A percentile compares a stretch with the other conserved stretches of the same genome.
Evolutionary conservation across 495 filamentous ascomycete genomes (phyloP).

Genomic region (Penicillium steckii): DNA sequence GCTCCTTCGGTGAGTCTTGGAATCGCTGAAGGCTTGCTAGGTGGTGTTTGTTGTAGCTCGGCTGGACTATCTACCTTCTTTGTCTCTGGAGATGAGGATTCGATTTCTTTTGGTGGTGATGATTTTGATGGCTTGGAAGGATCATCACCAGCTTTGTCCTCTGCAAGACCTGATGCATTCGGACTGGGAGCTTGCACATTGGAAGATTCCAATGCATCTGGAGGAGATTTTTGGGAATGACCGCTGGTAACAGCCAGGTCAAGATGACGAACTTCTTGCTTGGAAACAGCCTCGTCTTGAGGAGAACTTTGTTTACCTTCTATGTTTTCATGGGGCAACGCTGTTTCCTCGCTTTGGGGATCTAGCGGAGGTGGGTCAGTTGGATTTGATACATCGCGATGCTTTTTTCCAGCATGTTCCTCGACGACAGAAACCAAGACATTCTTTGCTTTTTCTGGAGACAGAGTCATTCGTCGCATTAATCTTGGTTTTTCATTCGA

Average conservation of each 20-base stretch:
- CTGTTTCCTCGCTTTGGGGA: constrained; percentile 8
- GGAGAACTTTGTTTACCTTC: constrained; percentile 17
- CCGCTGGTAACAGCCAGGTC: constrained; percentile 64
- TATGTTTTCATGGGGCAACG: constrained; percentile 14
- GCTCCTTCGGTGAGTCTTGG: constrained; percentile 49
- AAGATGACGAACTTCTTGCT: constrained; percentile 63
- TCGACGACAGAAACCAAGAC: constrained; percentile 69
- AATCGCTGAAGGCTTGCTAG: constrained; percentile 44
- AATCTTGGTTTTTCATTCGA: constrained; percentile 30
- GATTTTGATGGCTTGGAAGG: not conserved
- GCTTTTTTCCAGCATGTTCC: constrained; percentile 52
- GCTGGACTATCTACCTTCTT: not conserved
- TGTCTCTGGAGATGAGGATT: not conserved
- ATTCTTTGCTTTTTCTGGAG: constrained; percentile 67
- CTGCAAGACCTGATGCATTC: constrained; percentile 12
- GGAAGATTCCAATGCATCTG: constrained; percentile 7
- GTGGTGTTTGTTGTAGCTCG: constrained; percentile 25
- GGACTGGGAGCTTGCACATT: constrained; percentile 1
- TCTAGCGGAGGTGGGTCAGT: constrained; percentile 13
- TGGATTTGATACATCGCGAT: constrained; percentile 21
- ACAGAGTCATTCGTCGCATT: constrained; percentile 52
- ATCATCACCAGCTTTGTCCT: constrained; percentile 6
- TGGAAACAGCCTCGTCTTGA: constrained; percentile 24
- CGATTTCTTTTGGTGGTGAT: constrained; percentile 8
- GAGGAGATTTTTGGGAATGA: constrained; percentile 24